Percentiles rank a stretch among this genome's conserved stretches.
phyloP scores from a whole-genome alignment of 75 land plant species.

The Sequoia sempervirens region DNA sequence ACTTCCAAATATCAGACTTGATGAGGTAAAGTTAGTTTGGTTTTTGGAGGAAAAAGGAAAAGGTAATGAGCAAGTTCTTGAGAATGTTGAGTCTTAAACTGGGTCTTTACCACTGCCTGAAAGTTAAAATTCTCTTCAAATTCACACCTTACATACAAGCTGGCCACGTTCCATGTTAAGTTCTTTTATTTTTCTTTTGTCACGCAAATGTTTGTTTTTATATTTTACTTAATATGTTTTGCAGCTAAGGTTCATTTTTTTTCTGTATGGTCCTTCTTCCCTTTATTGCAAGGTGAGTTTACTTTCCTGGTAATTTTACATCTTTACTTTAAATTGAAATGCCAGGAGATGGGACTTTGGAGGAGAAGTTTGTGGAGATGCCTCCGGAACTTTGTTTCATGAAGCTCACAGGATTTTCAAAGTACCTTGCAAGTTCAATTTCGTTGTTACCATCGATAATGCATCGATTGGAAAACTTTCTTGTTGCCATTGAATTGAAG shows the following conservation, averaged over 20 bases:
- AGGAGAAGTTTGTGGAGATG: conserved; percentile 69
- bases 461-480: conserved; percentile 82
- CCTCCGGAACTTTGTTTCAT: conserved; percentile 89
- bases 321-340: neutral
- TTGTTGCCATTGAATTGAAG: conserved; percentile 80
- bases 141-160: neutral
- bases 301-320: neutral
- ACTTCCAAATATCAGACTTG: too few relatives aligned
- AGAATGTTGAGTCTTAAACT: too few relatives aligned
- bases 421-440: conserved; percentile 63
- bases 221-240: neutral
- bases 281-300: neutral
- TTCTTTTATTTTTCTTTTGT: neutral
- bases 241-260: neutral
- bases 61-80: too few relatives aligned
- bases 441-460: conserved; percentile 88
- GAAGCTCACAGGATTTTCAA: conserved; percentile 61
- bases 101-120: too few relatives aligned
- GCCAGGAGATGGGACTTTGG: conserved; percentile 35
- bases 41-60: too few relatives aligned
- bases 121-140: neutral
- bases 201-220: neutral
- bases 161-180: neutral
- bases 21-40: too few relatives aligned
- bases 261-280: neutral